Base-by-base conservation (phyloP, 1,284 basidiomycete species). In the Apiotrichum mycotoxinovorans region DNA sequence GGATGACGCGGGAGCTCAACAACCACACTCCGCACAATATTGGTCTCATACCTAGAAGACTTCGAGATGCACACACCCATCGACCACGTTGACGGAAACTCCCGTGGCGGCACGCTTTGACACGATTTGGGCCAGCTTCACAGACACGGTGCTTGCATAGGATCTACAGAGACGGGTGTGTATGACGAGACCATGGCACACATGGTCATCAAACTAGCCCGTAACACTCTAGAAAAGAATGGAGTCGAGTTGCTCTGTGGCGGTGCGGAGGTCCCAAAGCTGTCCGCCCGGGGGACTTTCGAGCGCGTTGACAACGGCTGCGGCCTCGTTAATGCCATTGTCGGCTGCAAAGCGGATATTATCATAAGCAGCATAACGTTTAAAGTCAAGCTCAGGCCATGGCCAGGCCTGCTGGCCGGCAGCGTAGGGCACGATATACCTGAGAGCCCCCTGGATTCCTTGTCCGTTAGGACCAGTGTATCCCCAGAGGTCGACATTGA, bases 401-500 rank as follows among this genome's bases (percentile, higher is more conserved):
- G 58, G 50, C 58, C 58, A 60, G 12, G 4, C 8, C 20, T 34
- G 10, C 26, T 38, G n/a, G 30, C 50, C 57, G 2, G 46, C 15
- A 1, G 51, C 58, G 10, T 35, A 43, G 5, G 46, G 51, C 4
- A 56, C 15, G 27, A 56, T 30, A 47, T 45, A 60, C 27, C 26
- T 18, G 37, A 60, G 37, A 3, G 58, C 58, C 4, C 33, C 38
- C 10, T 23, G 54, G 37, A 60, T 50, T 12, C 40, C 30, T 42
- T 52, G 45, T 1, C 58, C 58, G 4, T 56, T 15, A 38, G 52
- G 57, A 37, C 56, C 57, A 25, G 12, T 27, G 54, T 56, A 53
- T 35, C 38, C 44, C 62, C 56, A 57, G 35, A 62, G 51, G 53
- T 54, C 61, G 56, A 61, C 52, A 5, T 34, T 30, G 54, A 61